Evolutionary conservation across 768 basidiomycete species (phyloP).

Genomic region (Serendipita sp.): DNA sequence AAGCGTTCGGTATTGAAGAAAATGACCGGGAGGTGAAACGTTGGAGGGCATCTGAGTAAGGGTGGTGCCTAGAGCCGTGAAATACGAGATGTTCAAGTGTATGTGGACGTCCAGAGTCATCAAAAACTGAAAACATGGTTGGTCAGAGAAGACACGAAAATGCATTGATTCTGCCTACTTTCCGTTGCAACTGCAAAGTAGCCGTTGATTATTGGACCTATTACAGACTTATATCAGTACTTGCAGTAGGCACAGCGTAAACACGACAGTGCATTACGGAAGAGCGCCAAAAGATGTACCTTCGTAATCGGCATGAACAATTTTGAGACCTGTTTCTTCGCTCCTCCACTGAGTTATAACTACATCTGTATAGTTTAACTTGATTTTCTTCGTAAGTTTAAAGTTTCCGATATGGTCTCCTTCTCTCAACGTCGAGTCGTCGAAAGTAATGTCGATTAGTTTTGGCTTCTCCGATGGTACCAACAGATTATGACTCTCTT

Average conservation of each 20-base stretch:
- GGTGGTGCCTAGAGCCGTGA: slow-evolving; percentile 89
- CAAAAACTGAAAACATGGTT: slow-evolving; percentile 44
- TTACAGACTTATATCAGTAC: not conserved
- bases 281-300: slow-evolving; percentile 27
- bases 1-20: slow-evolving; percentile 45
- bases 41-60: slow-evolving; percentile 41
- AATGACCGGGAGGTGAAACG: not conserved
- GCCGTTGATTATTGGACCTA: slow-evolving; percentile 78
- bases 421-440: not conserved
- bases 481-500: too few species aligned
- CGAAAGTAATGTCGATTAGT: too few species aligned
- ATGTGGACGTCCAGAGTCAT: slow-evolving; percentile 90
- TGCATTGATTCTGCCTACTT: slow-evolving; percentile 33
- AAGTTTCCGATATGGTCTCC: slow-evolving; percentile 51
- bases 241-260: not conserved
- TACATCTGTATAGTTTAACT: slow-evolving; percentile 67
- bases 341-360: slow-evolving; percentile 79
- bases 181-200: slow-evolving; percentile 88
- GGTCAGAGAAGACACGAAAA: not conserved
- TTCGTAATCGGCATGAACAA: slow-evolving; percentile 84
- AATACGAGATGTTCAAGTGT: slow-evolving; percentile 92
- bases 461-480: too few species aligned
- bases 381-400: slow-evolving; percentile 60
- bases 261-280: not conserved
- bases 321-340: slow-evolving; percentile 62